Evolutionary conservation across 352 stramenopile species (phyloP).

Genomic region (Phytophthora europaea): DNA sequence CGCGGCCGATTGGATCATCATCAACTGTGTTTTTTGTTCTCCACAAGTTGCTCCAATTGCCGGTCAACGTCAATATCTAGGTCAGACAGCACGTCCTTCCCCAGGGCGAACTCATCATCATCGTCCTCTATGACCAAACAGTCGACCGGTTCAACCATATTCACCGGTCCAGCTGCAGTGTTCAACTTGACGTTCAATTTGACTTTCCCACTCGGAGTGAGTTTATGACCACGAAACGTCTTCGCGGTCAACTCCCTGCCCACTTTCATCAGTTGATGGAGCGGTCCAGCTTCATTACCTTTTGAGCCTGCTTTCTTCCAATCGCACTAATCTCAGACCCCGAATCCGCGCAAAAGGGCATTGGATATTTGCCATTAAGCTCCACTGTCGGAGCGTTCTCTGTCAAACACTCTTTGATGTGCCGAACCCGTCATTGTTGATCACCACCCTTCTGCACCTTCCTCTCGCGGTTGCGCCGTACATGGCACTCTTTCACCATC

Average conservation of each 20-base stretch:
- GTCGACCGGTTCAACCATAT: not conserved
- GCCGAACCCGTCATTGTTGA: conserved; percentile 4
- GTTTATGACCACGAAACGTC: not conserved
- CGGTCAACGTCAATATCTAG: conserved; percentile 2
- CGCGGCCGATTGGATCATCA: not conserved
- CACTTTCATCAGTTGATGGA: not conserved
- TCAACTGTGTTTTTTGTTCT: not conserved
- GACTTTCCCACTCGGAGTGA: not conserved
- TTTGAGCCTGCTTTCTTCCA: not conserved
- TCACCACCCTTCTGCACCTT: not conserved
- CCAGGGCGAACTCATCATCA: conserved; percentile 5
- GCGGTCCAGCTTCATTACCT: not conserved
- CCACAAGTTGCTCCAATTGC: not conserved
- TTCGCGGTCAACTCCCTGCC: not conserved
- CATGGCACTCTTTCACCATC: conserved; percentile 3
- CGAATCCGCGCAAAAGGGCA: conserved; percentile 13
- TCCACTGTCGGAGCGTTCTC: not conserved
- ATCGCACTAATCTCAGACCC: conserved; percentile 6
- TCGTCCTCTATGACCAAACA: not conserved
- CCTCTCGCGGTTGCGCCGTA: not conserved
- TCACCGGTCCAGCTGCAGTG: not conserved
- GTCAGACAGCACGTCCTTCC: not conserved
- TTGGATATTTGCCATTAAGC: conserved; percentile 9
- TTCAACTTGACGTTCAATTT: conserved; percentile 6
- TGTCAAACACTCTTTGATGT: conserved; percentile 10